These are phyloP conservation scores for Nadsonia starkeyi-henricii DNA, from an alignment of 1,139 yeast genomes.

Conservation along the genomic window DNA sequence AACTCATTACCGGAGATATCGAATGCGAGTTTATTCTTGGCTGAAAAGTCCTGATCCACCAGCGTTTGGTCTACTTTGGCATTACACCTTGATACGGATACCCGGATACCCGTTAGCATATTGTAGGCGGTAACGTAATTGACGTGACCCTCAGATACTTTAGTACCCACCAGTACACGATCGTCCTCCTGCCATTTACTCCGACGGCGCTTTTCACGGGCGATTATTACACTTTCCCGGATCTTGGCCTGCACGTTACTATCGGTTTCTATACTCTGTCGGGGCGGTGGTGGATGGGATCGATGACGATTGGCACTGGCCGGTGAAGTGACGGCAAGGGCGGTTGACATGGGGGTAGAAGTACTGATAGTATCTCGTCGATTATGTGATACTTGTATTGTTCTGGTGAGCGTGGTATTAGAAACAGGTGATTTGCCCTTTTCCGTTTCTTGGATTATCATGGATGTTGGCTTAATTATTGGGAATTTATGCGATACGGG, in stretches of 20 bases:
- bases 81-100: constrained; percentile 75
- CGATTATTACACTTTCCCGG: constrained; percentile 18
- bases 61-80: constrained; percentile 74
- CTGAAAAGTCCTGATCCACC: constrained; percentile 52
- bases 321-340: too few relatives aligned
- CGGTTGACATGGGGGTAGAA: too few relatives aligned
- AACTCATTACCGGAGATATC: constrained; percentile 78
- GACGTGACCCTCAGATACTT: constrained; percentile 82
- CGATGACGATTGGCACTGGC: too few relatives aligned
- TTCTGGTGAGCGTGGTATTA: too few relatives aligned
- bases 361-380: too few relatives aligned
- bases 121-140: constrained; percentile 91
- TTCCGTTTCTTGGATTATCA: too few relatives aligned
- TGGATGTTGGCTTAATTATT: too few relatives aligned
- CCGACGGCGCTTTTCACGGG: constrained; percentile 31
- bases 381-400: too few relatives aligned
- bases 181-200: constrained; percentile 39
- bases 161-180: constrained; percentile 59
- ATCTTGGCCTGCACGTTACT: constrained; percentile 9
- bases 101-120: constrained; percentile 93
- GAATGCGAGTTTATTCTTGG: constrained; percentile 68
- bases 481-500: too few relatives aligned
- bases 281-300: too few relatives aligned
- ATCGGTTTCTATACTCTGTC: too few relatives aligned
- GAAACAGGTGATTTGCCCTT: too few relatives aligned